Conservation (phyloP, 495 filamentous ascomycete genomes). For the Darksidea phi region DNA sequence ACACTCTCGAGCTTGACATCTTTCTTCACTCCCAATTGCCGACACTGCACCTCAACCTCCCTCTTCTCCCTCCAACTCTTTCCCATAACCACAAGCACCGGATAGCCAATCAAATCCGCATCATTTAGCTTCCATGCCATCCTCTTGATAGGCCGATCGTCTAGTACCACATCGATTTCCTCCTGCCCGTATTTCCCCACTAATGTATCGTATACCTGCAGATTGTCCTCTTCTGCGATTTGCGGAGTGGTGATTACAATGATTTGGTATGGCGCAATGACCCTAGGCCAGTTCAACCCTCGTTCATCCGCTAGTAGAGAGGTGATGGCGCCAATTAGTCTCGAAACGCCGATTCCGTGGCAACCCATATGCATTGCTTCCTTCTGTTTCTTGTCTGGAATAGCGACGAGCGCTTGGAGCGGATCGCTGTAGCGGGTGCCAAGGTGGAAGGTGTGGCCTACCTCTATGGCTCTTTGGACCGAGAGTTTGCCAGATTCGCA, state of each 20-base stretch:
- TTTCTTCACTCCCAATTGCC: constrained; percentile 50
- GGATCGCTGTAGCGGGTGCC: constrained; percentile 83
- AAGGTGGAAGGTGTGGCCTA: constrained; percentile 93
- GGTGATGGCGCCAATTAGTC: constrained; percentile 84
- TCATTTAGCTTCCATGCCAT: constrained; percentile 84
- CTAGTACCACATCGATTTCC: constrained; percentile 63
- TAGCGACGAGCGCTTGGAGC: constrained; percentile 60
- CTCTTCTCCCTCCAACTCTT: constrained; percentile 65
- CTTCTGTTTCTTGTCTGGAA: constrained; percentile 34
- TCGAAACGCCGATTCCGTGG: constrained; percentile 90
- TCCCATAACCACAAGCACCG: constrained; percentile 75
- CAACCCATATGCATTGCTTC: constrained; percentile 88
- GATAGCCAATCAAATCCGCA: constrained; percentile 86
- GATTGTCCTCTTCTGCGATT: constrained; percentile 51
- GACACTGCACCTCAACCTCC: constrained; percentile 75
- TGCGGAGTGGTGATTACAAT: constrained; percentile 60
- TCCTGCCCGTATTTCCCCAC: background rate
- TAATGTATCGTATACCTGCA: constrained; percentile 60
- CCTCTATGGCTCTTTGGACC: constrained; percentile 73
- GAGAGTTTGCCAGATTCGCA: constrained; percentile 65
- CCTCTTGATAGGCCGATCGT: constrained; percentile 65
- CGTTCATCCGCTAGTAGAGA: constrained; percentile 66
- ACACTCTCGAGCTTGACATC: constrained; percentile 34
- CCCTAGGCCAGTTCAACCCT: constrained; percentile 86
- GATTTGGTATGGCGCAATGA: constrained; percentile 81